Base-by-base conservation (phyloP, 1,139 yeast species). In the Taphrina betulina region DNA sequence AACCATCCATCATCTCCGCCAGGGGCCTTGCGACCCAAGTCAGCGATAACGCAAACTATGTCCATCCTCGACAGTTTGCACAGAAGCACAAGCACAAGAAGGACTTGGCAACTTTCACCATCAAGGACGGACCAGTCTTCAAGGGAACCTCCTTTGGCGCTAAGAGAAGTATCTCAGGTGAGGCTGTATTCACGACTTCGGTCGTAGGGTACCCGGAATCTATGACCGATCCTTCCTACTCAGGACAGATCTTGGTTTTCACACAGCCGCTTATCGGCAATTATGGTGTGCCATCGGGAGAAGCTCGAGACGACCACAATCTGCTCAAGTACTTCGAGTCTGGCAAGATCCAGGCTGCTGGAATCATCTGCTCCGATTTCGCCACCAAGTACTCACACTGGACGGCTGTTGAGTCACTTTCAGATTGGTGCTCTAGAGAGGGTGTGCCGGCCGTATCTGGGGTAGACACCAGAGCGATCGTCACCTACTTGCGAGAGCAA, bases 181-280 rank as follows among this genome's bases (percentile, higher is more conserved):
- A 92, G 72, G 96, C 96, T 14, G 98, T 92, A 43, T 92, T 92
- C 76, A 87, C 97, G 46, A 92, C 98, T 34, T 92, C 97, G 3
- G 77, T 92, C 68, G 98, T 92, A 12, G 98, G 98, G 16, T 92
- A 92, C 71, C 97, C 97, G 7, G 98, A 92, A 72, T 87, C 96
- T 20, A 90, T 92, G 96, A 90, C 97, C 24, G 98, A 92, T 71
- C 98, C 98, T 38, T 88, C 96, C 4, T 92, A 92, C 72, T 82
- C 82, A 66, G 98, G 97, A 46, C 98, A 92, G 74, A 90, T 92
- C 63, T 80, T 92, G 65, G 95, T 94, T 62, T 89, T 92, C 73
- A 92, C 98, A 7, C 96, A 90, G 72, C 98, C 98, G 23, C 78
- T 92, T 68, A 88, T 92, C 67, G 98, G 98, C 60, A 92, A 92